Evolutionary conservation across 2,329 filamentous ascomycete species (phyloP), one percentile per base, ranked within the genome.

Genomic region (Penicillium sp.): DNA sequence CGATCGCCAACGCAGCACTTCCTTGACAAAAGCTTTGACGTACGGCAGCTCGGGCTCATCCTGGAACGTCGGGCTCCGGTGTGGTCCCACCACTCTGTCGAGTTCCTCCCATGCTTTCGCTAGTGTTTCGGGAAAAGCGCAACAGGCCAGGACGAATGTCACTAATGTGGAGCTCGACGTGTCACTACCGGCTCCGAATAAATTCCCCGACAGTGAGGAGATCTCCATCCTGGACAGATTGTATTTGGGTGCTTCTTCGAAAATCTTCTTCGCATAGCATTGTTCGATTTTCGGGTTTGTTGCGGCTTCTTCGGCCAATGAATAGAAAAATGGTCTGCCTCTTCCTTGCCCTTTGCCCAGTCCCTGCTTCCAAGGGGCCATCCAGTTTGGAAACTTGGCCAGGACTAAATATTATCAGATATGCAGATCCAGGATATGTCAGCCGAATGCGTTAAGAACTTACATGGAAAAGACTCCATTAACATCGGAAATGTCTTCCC

Each of bases 401-500:
- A 80, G 70, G 30, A 75, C 62, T 62, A 15, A 10, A 15, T 37
- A 10, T 15, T 30, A 17, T 50, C 15, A 32, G 36, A 32, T 6
- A 40, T 21, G 4, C 8, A 13, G 17, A 15, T 26, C 17, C 29
- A 29, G 26, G 18, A 23, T 6, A 12, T 30, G 18, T 6, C 26
- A 15, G 10, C 4, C 9, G 7, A 29, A 18, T 4, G 29, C 4
- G 18, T 3, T 29, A 27, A 27, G 26, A n/a, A 55, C 52, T 51
- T 30, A 54, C 59, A 63, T 1, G 79, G 79, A 48, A 83, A 83
- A 0, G 80, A 83, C 63, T 83, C 81, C 72, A 84, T 75, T 23
- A 84, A 65, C 79, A 79, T 83, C 20, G 79, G 82, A 58, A 81
- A 83, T 0, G 68, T 77, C 67, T 83, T 84, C 17, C 78, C 78